Percentiles rank a stretch among this genome's conserved stretches.
Evolutionary conservation across 306 rosid species (phyloP).

Genomic region (Vicia sativa): DNA sequence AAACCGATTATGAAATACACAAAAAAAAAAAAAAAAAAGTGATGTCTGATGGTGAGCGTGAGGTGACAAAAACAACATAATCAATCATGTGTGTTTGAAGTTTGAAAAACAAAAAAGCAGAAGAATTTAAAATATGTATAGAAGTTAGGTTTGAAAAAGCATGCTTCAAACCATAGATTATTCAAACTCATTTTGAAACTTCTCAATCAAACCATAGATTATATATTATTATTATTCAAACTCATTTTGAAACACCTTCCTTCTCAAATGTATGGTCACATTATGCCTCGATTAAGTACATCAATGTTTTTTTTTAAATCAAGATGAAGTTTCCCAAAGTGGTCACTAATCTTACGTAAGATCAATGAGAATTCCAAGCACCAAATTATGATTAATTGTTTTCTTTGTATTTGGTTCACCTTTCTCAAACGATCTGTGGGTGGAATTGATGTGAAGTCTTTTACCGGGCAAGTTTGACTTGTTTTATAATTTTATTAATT

Average conservation of each 20-base stretch:
- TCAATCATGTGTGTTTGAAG: constrained; percentile 63
- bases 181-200: constrained; percentile 45
- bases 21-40: no score
- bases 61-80: constrained; percentile 28
- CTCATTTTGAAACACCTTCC: constrained; percentile 19
- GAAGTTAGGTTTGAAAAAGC: constrained; percentile 46
- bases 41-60: constrained; percentile 6
- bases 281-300: neutral
- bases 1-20: neutral
- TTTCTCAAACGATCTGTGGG: constrained; percentile 24
- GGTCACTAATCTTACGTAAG: constrained; percentile 41
- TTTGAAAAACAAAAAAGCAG: constrained; percentile 37
- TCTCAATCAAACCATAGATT: constrained; percentile 17
- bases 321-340: constrained; percentile 23
- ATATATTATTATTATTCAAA: neutral
- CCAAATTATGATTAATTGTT: constrained; percentile 1
- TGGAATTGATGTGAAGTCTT: no score
- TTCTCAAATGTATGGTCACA: neutral
- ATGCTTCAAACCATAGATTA: constrained; percentile 24
- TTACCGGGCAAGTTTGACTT: no score
- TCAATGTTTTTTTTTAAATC: neutral
- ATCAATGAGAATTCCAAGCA: constrained; percentile 25
- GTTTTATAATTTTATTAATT: no score
- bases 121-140: neutral
- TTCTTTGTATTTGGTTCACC: constrained; percentile 32